Base-by-base conservation (phyloP, 2,329 filamentous ascomycete genomes). In the Claviceps spartinae region DNA sequence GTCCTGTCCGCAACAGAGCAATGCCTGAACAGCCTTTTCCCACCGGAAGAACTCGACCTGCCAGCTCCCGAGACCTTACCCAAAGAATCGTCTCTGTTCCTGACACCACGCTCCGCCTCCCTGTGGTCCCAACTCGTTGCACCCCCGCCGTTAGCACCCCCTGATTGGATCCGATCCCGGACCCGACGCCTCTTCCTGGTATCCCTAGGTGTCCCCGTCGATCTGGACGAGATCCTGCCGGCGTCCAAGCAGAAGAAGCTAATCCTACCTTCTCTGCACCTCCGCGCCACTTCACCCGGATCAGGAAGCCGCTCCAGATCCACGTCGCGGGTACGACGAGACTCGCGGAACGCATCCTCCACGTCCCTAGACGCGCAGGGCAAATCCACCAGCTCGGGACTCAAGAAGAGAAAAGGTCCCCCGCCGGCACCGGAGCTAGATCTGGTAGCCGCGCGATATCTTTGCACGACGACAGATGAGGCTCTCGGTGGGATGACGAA, bases 201-300 rank as follows among this genome's bases (percentile, higher is more conserved):
- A 51, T 96, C 90, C 1, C 79, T 98, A 0, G 93, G 93, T 18
- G 93, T 98, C 0, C 93, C 93, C 1, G 88, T 98, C 45, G 93
- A 98, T 62, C 77, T 98, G 0, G 93, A 98, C 67, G 93, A 98
- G 71, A 97, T 98, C 52, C 79, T 98, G 7, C 93, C 93, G 0
- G 90, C 91, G 0, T 95, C 88, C 13, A 97, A 97, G 68, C 93
- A 98, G 67, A 97, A 97, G 77, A 97, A 97, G 65, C 82, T 98
- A 18, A 79, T 98, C 4, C 77, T 98, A 1, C 93, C 93, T 0
- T 95, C 90, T 5, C 83, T 93, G 18, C 94, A 88, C 36, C 81
- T 90, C 37, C 76, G 69, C 48, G 76, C 68, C 55, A 75, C 66
- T 50, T 84, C 72, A 26, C 75, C 72, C 37, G 72, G 78, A 42